Conservation (phyloP, 805 yeast genomes). For the Candida pseudoglaebosa region DNA sequence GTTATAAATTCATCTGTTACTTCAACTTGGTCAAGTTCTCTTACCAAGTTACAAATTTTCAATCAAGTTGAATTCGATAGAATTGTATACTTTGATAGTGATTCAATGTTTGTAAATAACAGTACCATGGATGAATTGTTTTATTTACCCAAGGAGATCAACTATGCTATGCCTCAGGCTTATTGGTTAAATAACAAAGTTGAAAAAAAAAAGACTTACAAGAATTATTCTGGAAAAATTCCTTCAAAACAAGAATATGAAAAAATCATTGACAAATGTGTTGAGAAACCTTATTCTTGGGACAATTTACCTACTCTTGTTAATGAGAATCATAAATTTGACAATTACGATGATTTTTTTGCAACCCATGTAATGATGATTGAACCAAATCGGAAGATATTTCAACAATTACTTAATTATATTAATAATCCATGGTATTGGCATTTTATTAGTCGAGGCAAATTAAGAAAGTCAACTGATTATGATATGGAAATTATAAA, state of each 20-base stretch:
- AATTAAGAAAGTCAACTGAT: constrained; percentile 28
- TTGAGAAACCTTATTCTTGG: constrained; percentile 12
- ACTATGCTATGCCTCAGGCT: constrained; percentile 31
- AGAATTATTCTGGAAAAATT: constrained; percentile 4
- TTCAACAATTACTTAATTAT: constrained; percentile 18
- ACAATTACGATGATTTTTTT: constrained; percentile 27
- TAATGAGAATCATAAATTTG: constrained; percentile 22
- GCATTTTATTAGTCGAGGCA: constrained; percentile 17
- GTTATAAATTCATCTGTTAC: constrained; percentile 9
- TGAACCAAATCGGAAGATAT: constrained; percentile 39
- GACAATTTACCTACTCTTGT: constrained; percentile 16
- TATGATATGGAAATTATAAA: constrained; percentile 55
- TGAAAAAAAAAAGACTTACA: constrained; percentile 8
- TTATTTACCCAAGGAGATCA: constrained; percentile 19
- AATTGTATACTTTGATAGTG: constrained; percentile 56
- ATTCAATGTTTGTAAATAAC: constrained; percentile 37
- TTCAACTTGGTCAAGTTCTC: constrained; percentile 46
- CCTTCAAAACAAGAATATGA: constrained; percentile 13
- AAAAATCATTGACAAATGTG: constrained; percentile 10
- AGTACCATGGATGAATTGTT: constrained; percentile 26
- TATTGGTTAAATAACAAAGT: constrained; percentile 28
- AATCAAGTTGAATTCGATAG: constrained; percentile 47
- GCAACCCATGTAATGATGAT: constrained; percentile 57
- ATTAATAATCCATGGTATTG: constrained; percentile 27
- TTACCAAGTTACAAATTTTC: constrained; percentile 54